These are phyloP conservation scores for Ustilago bromivora DNA, from an alignment of 1,284 basidiomycete genomes.

Conservation along the genomic window DNA sequence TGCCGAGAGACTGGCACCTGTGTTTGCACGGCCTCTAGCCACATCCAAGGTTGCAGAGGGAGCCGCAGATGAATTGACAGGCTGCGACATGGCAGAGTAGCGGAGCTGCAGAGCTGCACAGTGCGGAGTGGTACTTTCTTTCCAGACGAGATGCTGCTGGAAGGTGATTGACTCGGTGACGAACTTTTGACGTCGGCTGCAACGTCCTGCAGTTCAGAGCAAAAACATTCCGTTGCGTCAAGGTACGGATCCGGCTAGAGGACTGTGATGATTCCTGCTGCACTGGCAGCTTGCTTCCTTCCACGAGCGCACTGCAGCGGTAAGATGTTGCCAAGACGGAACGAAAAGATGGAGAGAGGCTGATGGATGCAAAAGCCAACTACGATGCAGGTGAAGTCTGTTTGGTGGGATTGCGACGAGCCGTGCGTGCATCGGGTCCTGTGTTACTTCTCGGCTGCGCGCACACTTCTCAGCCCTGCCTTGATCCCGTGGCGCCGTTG, in stretches of 20 bases:
- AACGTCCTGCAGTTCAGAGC: background rate
- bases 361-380: background rate
- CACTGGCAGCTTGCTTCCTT: background rate
- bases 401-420: background rate
- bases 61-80: conserved; percentile 6
- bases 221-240: background rate
- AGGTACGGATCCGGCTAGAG: background rate
- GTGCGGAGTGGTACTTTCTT: background rate
- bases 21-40: conserved; percentile 35
- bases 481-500: background rate
- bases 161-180: background rate
- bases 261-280: background rate
- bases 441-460: background rate
- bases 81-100: conserved; percentile 24
- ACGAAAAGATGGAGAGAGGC: background rate
- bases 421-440: conserved; percentile 11
- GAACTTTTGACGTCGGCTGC: background rate
- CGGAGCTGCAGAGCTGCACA: background rate
- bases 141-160: no score
- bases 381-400: conserved; percentile 2
- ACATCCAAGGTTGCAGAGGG: conserved; percentile 17
- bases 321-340: background rate
- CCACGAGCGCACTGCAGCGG: background rate
- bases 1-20: conserved; percentile 32
- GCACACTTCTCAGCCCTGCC: conserved; percentile 7